Evolutionary conservation across 768 basidiomycete genomes (phyloP), one percentile per base, ranked within the genome.

Genomic region (Xanthoconium stramineum): DNA sequence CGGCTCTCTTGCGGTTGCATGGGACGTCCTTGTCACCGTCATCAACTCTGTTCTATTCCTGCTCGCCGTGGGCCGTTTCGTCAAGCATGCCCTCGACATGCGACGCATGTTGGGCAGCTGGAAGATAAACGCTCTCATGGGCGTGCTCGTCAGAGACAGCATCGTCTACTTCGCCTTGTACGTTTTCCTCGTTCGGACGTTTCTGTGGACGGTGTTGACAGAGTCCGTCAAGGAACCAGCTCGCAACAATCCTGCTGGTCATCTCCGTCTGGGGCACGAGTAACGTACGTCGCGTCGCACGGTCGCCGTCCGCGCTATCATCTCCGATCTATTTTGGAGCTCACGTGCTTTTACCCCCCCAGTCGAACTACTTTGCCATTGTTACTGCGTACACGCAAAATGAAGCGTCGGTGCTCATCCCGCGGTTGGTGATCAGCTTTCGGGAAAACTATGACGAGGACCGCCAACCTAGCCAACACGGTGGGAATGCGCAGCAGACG

Each of bases 341-440:
- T 24, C 24, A 24, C 24, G 24, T 24, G 2, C 24, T 24, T 24
- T 24, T 2, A 24, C 24, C 24, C 24, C 24, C 24, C 24, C 33
- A 35, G 12, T 35, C 33, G 12, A 45, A 44, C 2, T 64, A 39
- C 32, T 65, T 58, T 19, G 44, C 58, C 20, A 38, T 67, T 45
- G 11, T 56, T 37, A 20, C 56, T 3, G 62, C 65, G 6, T 65
- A 62, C 45, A 62, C 54, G 10, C 52, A 58, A 52, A 64, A 67
- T 46, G 56, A 57, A 36, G 36, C 43, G 13, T 53, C 62, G 0
- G 57, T 67, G 48, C 53, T 61, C 43, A 55, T 63, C 9, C 66
- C 66, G 19, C 59, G 61, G 6, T 32, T 63, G 28, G 53, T 65
- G 24, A 51, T 68, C 55, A 61, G 59, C 17, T 65, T 67, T n/a